Evolutionary conservation across 352 stramenopile genomes (phyloP), one percentile per base, ranked within the genome.

Genomic region (Pythium biforme): DNA sequence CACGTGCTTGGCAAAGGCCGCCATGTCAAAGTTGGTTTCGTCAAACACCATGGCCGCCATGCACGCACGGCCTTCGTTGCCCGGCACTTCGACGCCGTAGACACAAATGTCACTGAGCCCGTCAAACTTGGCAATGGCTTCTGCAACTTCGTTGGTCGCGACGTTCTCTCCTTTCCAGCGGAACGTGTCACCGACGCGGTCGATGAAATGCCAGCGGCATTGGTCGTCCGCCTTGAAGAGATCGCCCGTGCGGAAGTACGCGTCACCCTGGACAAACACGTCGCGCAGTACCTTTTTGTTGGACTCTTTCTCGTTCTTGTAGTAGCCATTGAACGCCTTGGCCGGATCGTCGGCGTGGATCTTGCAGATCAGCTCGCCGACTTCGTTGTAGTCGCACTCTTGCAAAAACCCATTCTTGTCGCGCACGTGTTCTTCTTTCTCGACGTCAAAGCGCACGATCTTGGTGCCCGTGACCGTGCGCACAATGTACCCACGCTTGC

Each of bases 101-200:
- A 94, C 74, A 57, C 83, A 92, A n/a, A 90, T 75, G 26, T 91
- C 83, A 23, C 80, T 79, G 48, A 97, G 67, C 1, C 81, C 83
- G 0, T 81, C 74, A 57, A 94, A 96, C 55, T 81, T 73, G 29
- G 79, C 82, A 22, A 98, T 69, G 3, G 83, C 83, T 45, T 94
- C 76, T 0, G 81, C 75, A 10, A 98, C 89, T 66, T 98, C 89
- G 51, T 87, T 95, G 2, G 92, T 97, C 40, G 87, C 83, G 17
- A 97, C 88, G 58, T 97, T 98, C 59, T 98, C 92, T 23, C 92
- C 92, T 54, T 97, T 98, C 89, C 92, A 98, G 17, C 92, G 83
- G 66, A 97, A 98, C 19, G 92, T 98, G 62, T 98, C 92, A 23
- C 92, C 92, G 17, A 97, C 82, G 19, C 92, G 85, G 56, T 98